Percentiles rank a stretch among this genome's conserved stretches.
Evolutionary conservation across 371 early-diverging fungal genomes (phyloP).

Genomic region (Mucor plumbeus): DNA sequence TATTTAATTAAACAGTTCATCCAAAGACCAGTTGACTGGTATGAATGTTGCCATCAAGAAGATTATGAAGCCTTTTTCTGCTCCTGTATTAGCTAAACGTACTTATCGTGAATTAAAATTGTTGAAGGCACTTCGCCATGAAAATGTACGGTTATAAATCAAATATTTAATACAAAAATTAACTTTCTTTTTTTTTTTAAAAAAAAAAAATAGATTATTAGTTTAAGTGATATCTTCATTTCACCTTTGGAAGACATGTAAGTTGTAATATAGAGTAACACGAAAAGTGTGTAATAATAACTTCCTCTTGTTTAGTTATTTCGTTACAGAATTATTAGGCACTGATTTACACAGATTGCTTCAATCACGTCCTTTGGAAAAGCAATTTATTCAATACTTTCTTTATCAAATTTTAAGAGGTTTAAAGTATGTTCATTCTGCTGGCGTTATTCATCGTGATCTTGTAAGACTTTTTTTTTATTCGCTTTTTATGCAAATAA

Average conservation of each 20-base stretch:
- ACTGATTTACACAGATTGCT: conserved; percentile 93
- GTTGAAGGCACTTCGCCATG: conserved; percentile 87
- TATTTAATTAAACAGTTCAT: conserved; percentile 64
- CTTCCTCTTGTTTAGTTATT: conserved; percentile 64
- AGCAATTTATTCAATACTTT: conserved; percentile 95
- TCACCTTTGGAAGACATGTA: conserved; percentile 91
- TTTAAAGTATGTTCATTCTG: conserved; percentile 92
- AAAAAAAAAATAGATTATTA: conserved; percentile 81
- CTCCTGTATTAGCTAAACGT: conserved; percentile 91
- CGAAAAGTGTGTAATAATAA: not conserved
- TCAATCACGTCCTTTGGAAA: conserved; percentile 86
- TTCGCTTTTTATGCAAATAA: too few species aligned
- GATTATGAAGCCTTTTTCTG: conserved; percentile 92
- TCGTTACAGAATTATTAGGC: conserved; percentile 93
- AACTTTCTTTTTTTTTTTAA: not conserved
- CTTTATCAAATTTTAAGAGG: conserved; percentile 93
- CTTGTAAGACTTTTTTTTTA: conserved; percentile 58
- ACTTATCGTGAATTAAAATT: conserved; percentile 94
- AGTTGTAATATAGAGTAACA: conserved; percentile 24
- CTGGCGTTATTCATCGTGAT: conserved; percentile 95
- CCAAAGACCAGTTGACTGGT: conserved; percentile 82
- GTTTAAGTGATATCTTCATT: conserved; percentile 88
- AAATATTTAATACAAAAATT: not conserved
- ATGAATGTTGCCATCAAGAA: conserved; percentile 94
- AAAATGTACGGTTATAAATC: conserved; percentile 64